These are phyloP conservation scores for Diplodia seriata DNA, from an alignment of 2,329 filamentous ascomycete species.

Conservation along the genomic window DNA sequence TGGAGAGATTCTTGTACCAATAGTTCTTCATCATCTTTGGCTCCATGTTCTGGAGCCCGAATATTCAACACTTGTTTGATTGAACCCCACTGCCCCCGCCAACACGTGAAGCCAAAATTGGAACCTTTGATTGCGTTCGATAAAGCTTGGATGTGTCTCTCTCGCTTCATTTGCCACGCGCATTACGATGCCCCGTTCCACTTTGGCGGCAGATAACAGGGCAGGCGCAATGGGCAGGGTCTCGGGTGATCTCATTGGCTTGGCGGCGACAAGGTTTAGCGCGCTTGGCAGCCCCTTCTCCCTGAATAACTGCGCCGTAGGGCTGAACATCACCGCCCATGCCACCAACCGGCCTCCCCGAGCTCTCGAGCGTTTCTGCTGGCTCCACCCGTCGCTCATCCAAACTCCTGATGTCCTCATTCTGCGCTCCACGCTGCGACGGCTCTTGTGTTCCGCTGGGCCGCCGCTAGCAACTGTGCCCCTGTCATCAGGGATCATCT, in stretches of 20 bases:
- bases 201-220: background rate
- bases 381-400: background rate
- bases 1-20: slow-evolving; percentile 25
- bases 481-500: background rate
- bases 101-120: background rate
- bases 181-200: slow-evolving; percentile 3
- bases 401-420: background rate
- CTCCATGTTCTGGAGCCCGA: slow-evolving; percentile 10
- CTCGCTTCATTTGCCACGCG: slow-evolving; percentile 11
- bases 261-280: slow-evolving; percentile 13
- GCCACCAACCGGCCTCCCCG: slow-evolving; percentile 3
- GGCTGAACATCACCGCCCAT: slow-evolving; percentile 16
- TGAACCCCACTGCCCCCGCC: background rate
- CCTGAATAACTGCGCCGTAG: slow-evolving; percentile 7
- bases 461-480: background rate
- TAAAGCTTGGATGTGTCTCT: slow-evolving; percentile 6
- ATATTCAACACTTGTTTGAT: slow-evolving; percentile 15
- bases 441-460: background rate
- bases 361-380: background rate
- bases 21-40: slow-evolving; percentile 11
- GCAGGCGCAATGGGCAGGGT: background rate
- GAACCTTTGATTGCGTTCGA: background rate
- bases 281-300: slow-evolving; percentile 7
- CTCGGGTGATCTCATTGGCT: slow-evolving; percentile 3
- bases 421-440: background rate